phyloP scores from a whole-genome alignment of 768 basidiomycete species.

The Xerocomus brunneocitrinus region DNA sequence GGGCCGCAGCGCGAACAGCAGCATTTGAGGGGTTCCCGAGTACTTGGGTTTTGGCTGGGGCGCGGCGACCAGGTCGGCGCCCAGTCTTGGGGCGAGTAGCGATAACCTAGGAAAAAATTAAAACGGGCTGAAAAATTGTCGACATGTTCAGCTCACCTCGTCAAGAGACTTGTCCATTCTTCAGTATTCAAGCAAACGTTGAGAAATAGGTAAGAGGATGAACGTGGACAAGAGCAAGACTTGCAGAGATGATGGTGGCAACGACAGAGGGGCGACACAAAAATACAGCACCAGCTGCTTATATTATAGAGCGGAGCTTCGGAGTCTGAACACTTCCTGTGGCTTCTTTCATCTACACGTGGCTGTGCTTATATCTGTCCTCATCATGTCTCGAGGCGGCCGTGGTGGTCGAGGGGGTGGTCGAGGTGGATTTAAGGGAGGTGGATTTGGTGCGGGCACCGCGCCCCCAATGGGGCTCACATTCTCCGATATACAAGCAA shows the following conservation, averaged over 20 bases:
- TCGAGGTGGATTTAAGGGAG: slow-evolving; percentile 57
- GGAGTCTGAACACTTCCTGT: slow-evolving; percentile 15
- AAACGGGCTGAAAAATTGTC: slow-evolving; percentile 4
- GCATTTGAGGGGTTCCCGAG: slow-evolving; percentile 55
- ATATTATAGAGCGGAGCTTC: slow-evolving; percentile 23
- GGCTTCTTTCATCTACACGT: slow-evolving; percentile 2
- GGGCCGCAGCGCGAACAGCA: slow-evolving; percentile 48
- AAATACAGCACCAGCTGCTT: slow-evolving; percentile 4
- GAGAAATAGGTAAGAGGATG: background rate
- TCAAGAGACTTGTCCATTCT: slow-evolving; percentile 83
- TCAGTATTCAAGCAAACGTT: background rate
- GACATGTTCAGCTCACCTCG: slow-evolving; percentile 48
- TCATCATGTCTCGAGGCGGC: slow-evolving; percentile 49
- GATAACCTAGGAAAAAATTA: slow-evolving; percentile 52
- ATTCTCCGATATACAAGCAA: slow-evolving; percentile 71
- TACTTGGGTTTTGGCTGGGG: slow-evolving; percentile 51
- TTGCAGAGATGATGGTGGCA: slow-evolving; percentile 20
- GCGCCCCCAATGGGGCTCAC: slow-evolving; percentile 76
- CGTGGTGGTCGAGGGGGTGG: slow-evolving; percentile 51
- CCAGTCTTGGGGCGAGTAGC: slow-evolving; percentile 48
- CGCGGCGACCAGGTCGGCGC: slow-evolving; percentile 41
- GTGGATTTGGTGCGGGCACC: slow-evolving; percentile 31
- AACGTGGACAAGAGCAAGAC: background rate
- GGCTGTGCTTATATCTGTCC: slow-evolving; percentile 6
- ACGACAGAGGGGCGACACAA: slow-evolving; percentile 27